A percentile compares a stretch with the other conserved stretches of the same genome.
Evolutionary conservation across 1,284 basidiomycete genomes (phyloP).

Genomic region (Lentinula novae-zelandiae): DNA sequence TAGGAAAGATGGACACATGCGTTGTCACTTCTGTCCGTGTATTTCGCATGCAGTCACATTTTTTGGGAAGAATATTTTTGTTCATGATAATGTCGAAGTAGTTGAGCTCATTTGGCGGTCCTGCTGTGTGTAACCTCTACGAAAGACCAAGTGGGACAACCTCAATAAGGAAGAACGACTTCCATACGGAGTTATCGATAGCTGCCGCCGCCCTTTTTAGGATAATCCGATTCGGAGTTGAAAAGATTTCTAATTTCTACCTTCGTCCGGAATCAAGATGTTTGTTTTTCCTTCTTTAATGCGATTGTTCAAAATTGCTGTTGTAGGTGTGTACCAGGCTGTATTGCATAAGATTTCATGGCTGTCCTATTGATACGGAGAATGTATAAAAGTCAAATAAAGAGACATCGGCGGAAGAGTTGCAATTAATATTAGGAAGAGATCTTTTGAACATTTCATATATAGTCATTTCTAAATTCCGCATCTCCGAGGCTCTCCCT

Average conservation of each 20-base stretch:
- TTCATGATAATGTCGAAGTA: not conserved
- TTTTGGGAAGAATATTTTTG: too few relatives aligned
- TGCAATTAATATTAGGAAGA: not conserved
- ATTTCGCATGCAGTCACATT: slow-evolving; percentile 4
- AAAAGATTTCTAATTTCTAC: too few relatives aligned
- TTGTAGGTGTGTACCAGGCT: not conserved
- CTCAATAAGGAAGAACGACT: too few relatives aligned
- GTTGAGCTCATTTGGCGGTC: too few relatives aligned
- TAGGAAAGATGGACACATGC: not conserved
- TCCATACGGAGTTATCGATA: too few relatives aligned
- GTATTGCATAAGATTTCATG: too few relatives aligned
- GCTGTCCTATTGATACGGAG: not conserved
- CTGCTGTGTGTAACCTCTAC: too few relatives aligned
- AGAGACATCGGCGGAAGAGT: slow-evolving; percentile 11
- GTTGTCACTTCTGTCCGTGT: slow-evolving; percentile 3
- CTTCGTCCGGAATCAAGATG: too few relatives aligned
- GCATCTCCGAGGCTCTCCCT: slow-evolving; percentile 11
- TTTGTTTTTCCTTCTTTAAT: too few relatives aligned
- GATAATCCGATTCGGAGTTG: too few relatives aligned
- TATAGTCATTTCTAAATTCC: slow-evolving; percentile 5
- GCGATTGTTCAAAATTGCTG: not conserved
- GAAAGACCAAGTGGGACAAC: too few relatives aligned
- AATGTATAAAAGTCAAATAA: not conserved
- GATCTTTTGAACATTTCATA: slow-evolving; percentile 3
- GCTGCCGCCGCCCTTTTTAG: too few relatives aligned